phyloP scores from a whole-genome alignment of 2,329 filamentous ascomycete genomes.

The Amphichorda felina region DNA sequence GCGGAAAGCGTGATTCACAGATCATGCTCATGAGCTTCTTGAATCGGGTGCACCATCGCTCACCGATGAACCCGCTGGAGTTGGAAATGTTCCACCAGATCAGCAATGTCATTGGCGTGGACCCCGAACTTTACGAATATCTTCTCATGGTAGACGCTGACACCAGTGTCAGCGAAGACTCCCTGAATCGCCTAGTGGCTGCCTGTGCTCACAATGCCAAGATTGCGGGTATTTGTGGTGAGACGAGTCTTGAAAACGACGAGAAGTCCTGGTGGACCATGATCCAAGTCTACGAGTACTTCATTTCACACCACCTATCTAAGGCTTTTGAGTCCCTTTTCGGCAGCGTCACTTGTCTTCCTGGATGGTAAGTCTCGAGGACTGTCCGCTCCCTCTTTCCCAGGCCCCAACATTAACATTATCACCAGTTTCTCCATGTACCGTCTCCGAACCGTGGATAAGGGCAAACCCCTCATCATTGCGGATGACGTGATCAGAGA shows the following conservation, averaged over 20 bases:
- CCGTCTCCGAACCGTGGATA: conserved; percentile 84
- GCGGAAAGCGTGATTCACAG: conserved; percentile 96
- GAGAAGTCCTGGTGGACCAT: conserved; percentile 97
- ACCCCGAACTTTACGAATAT: conserved; percentile 95
- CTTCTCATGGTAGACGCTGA: conserved; percentile 96
- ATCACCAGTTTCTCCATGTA: conserved; percentile 90
- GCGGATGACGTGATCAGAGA: conserved; percentile 78
- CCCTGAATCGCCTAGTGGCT: conserved; percentile 82
- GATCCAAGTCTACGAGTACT: conserved; percentile 99
- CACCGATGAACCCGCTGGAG: conserved; percentile 91
- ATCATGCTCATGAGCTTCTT: conserved; percentile 94
- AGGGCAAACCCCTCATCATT: conserved; percentile 88
- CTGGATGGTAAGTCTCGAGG: conserved; percentile 84
- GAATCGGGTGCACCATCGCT: conserved; percentile 90
- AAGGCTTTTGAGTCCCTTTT: conserved; percentile 98
- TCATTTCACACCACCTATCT: conserved; percentile 91
- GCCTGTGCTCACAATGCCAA: conserved; percentile 89
- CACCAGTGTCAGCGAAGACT: conserved; percentile 86
- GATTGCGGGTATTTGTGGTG: conserved; percentile 94
- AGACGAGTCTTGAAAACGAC: conserved; percentile 92
- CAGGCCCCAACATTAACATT: conserved; percentile 21
- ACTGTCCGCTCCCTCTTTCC: too few species aligned
- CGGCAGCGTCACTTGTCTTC: conserved; percentile 95
- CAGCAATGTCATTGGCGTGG: conserved; percentile 97
- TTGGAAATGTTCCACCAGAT: conserved; percentile 98